A percentile compares a stretch with the other conserved stretches of the same genome.
phyloP scores from a whole-genome alignment of 164 flowering plant genomes.

The Cinnamomum chago region DNA sequence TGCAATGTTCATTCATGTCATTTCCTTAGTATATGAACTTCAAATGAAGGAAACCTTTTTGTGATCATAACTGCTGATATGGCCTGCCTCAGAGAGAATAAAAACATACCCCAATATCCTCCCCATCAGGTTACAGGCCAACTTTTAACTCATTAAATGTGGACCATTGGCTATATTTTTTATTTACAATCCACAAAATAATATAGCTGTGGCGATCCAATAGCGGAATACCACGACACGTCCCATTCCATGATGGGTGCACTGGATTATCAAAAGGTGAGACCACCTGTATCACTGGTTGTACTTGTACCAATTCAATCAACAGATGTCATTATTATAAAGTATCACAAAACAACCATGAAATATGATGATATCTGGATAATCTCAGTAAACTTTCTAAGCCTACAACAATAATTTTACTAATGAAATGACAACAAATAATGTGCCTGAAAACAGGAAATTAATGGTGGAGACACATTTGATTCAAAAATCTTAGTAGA shows the following conservation, averaged over 20 bases:
- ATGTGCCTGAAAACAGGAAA: neutral
- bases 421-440: neutral
- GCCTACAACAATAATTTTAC: neutral
- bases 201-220: neutral
- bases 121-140: neutral
- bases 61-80: neutral
- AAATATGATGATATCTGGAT: too few relatives aligned
- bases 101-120: neutral
- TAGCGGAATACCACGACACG: neutral
- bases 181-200: neutral
- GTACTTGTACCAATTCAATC: neutral
- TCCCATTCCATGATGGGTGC: neutral
- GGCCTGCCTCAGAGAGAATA: neutral
- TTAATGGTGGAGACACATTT: neutral
- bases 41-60: neutral
- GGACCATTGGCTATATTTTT: neutral
- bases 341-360: neutral
- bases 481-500: neutral
- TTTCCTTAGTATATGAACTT: neutral
- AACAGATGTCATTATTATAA: neutral
- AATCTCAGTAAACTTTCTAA: neutral
- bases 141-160: neutral
- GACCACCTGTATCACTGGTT: neutral
- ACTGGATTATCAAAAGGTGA: neutral
- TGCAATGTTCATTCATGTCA: neutral